Evolutionary conservation across 345 rosid species (phyloP).

Genomic region (Bruguiera parviflora): DNA sequence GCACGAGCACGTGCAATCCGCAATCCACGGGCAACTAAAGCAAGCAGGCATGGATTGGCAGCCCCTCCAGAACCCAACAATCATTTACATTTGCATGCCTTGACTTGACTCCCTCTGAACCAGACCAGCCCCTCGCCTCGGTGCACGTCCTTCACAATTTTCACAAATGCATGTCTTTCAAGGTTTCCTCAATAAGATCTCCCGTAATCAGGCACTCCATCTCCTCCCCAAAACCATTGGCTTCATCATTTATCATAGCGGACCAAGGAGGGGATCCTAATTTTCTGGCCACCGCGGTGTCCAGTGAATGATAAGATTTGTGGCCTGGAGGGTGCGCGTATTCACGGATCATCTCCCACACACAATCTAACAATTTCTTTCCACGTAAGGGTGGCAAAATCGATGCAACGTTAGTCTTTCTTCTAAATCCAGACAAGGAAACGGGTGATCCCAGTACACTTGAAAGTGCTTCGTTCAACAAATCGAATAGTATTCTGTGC

Average conservation of each 20-base stretch:
- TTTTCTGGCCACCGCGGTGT: slow-evolving; percentile 45
- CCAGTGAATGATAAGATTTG: slow-evolving; percentile 41
- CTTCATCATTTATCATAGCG: slow-evolving; percentile 52
- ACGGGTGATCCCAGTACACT: slow-evolving; percentile 42
- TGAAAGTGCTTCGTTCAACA: slow-evolving; percentile 71
- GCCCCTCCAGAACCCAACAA: not conserved
- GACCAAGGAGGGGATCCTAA: slow-evolving; percentile 54
- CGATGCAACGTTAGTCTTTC: slow-evolving; percentile 31
- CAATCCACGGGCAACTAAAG: not conserved
- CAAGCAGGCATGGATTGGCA: not conserved
- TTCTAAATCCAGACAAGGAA: slow-evolving; percentile 45
- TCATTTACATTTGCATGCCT: not conserved
- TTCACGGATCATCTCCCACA: slow-evolving; percentile 54
- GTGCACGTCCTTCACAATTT: not conserved
- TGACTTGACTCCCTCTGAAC: not conserved
- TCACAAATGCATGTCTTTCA: slow-evolving; percentile 12
- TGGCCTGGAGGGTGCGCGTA: slow-evolving; percentile 50
- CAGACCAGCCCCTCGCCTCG: too few relatives aligned
- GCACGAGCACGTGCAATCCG: not conserved
- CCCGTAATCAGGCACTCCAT: slow-evolving; percentile 54
- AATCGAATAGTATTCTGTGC: slow-evolving; percentile 54
- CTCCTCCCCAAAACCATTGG: slow-evolving; percentile 46
- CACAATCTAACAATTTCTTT: slow-evolving; percentile 48
- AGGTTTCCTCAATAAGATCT: slow-evolving; percentile 52
- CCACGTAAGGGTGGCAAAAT: slow-evolving; percentile 35